Percentiles rank a stretch among this genome's conserved stretches.
These are phyloP conservation scores for Silybum marianum DNA, from an alignment of 129 eudicot genomes.

Conservation along the genomic window DNA sequence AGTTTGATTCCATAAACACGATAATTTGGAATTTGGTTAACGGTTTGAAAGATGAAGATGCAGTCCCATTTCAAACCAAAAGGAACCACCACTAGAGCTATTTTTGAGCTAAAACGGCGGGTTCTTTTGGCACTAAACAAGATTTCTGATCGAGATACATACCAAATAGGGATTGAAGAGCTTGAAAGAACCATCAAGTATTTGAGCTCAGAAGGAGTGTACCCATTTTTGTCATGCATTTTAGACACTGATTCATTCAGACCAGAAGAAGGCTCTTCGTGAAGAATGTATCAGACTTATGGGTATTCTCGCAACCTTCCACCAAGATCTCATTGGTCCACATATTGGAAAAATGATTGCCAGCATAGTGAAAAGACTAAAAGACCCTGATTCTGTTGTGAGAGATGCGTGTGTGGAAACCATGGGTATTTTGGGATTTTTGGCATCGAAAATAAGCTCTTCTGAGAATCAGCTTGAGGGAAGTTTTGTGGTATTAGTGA, in stretches of 20 bases:
- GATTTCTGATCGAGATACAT: conserved; percentile 82
- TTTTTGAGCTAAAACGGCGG: conserved; percentile 75
- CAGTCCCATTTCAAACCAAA: conserved; percentile 50
- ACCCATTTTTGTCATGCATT: conserved; percentile 68
- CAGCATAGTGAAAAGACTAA: conserved; percentile 74
- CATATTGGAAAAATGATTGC: conserved; percentile 66
- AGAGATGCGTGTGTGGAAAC: conserved; percentile 83
- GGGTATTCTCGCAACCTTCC: conserved; percentile 64
- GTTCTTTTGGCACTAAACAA: conserved; percentile 69
- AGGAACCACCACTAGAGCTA: conserved; percentile 46
- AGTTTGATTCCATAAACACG: no score
- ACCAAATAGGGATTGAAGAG: conserved; percentile 76
- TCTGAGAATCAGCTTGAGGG: conserved; percentile 50
- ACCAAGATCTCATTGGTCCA: conserved; percentile 51
- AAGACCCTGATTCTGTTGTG: conserved; percentile 84
- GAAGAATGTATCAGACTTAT: conserved; percentile 74
- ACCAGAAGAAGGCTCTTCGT: conserved; percentile 71
- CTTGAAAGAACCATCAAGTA: conserved; percentile 56
- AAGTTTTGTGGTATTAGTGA: conserved; percentile 60
- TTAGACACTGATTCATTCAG: conserved; percentile 77
- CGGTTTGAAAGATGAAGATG: conserved; percentile 49
- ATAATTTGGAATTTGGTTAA: no score
- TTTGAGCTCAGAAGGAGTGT: conserved; percentile 63
- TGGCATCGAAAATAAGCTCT: conserved; percentile 48
- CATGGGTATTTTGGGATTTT: conserved; percentile 75